Base-by-base conservation (phyloP, 208 protist genomes). In the Wallacemonas sp. region DNA sequence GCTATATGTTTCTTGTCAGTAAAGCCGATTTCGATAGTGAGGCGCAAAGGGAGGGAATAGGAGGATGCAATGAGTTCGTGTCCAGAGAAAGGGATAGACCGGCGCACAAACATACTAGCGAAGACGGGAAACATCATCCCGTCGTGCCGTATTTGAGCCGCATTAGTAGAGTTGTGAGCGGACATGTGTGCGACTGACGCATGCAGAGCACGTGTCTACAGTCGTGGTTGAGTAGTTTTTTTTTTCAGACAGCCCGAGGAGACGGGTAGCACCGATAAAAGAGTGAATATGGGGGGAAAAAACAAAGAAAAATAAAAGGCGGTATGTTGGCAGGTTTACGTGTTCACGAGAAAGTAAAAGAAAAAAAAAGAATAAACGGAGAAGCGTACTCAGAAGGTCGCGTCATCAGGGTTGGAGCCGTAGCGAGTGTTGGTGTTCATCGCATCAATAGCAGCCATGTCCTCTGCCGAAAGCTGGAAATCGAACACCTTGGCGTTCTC, bases 401-500 rank as follows among this genome's bases (percentile, higher is more conserved):
- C 36, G 10, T 41, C 36, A 41, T 41, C 36, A 41, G 36, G 36
- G 36, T 16, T 7, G 36, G 36, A 14, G 7, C 36, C 36, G 14
- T 41, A 41, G 25, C 76, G 68, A 25, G 71, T 61, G 16, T 74
- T 67, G 16, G 48, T 64, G 32, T 87, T 70, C 69, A 87, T 74
- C 26, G 45, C 57, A n/a, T 79, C 74, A 23, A 91, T 77, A 26
- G 41, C 25, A 20, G 57, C 55, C 72, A 91, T 77, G 22, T 91
- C 81, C 3, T 77, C 68, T 10, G 57, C 65, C 11, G 62, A 65
- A 10, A 91, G 68, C 50, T 65, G 55, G 63, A 91, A 87, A 46
- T 86, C 75, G 70, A 84, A 80, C 26, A 85, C 62, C 0, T 81
- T 55, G 2, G 81, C 49, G 74, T 98, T 98, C 67, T 94, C 79